A percentile compares a stretch with the other conserved stretches of the same genome.
Evolutionary conservation across 805 yeast genomes (phyloP).

Genomic region (Spathaspora boniae): DNA sequence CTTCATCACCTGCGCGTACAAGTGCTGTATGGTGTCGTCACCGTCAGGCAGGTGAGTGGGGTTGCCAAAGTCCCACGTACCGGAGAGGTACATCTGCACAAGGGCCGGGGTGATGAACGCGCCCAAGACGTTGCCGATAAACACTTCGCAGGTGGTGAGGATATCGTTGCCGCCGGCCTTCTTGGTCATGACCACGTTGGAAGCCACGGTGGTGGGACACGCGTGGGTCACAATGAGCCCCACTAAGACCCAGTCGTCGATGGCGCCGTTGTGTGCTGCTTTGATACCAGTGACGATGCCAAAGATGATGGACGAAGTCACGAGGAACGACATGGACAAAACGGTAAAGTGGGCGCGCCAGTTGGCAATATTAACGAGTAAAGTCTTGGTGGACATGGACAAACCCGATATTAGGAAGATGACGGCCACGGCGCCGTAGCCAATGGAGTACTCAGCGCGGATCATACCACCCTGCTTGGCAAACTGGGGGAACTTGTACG

Average conservation of each 20-base stretch:
- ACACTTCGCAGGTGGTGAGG: slow-evolving; percentile 77
- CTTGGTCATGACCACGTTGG: slow-evolving; percentile 89
- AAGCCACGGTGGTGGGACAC: slow-evolving; percentile 89
- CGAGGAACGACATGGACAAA: slow-evolving; percentile 61
- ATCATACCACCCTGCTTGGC: slow-evolving; percentile 81
- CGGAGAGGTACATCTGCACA: slow-evolving; percentile 61
- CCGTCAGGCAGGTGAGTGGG: slow-evolving; percentile 57
- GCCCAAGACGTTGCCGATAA: slow-evolving; percentile 80
- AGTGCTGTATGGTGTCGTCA: slow-evolving; percentile 43
- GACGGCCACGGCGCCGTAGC: slow-evolving; percentile 83
- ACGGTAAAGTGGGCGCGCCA: slow-evolving; percentile 85
- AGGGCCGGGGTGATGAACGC: slow-evolving; percentile 87
- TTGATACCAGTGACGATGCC: slow-evolving; percentile 71
- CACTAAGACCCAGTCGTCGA: slow-evolving; percentile 72
- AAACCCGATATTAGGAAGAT: slow-evolving; percentile 81
- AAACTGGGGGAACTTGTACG: slow-evolving; percentile 75
- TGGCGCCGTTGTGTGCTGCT: slow-evolving; percentile 51
- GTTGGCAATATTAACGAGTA: slow-evolving; percentile 60
- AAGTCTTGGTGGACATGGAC: slow-evolving; percentile 63
- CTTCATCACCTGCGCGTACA: slow-evolving; percentile 78
- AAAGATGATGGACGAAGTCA: slow-evolving; percentile 67
- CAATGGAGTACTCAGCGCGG: slow-evolving; percentile 70
- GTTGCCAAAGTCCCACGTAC: slow-evolving; percentile 73
- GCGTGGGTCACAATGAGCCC: slow-evolving; percentile 82
- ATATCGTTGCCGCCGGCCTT: slow-evolving; percentile 81